These are phyloP conservation scores for Ceratocystis cacaofunesta DNA, from an alignment of 2,329 filamentous ascomycete genomes.

Conservation along the genomic window DNA sequence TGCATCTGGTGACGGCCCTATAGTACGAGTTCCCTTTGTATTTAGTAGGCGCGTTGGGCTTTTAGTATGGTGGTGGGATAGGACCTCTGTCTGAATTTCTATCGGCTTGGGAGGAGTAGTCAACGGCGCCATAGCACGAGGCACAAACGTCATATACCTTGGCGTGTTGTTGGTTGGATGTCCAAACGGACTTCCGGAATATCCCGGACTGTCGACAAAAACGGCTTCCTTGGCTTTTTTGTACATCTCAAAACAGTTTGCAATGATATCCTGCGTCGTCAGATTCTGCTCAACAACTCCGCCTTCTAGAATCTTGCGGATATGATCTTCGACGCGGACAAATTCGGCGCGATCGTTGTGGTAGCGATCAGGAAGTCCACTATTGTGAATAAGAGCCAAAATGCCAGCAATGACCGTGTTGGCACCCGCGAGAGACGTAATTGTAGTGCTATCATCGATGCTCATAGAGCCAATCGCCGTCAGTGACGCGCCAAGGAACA, in stretches of 20 bases:
- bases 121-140: not conserved
- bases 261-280: conserved; percentile 32
- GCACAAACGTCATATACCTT: not conserved
- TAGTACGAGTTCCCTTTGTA: not conserved
- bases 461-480: conserved; percentile 36
- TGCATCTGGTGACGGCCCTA: not conserved
- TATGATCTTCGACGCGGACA: conserved; percentile 33
- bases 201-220: conserved; percentile 31
- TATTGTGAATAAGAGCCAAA: conserved; percentile 38
- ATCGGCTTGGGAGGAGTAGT: not conserved
- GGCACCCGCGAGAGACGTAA: conserved; percentile 35
- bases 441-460: conserved; percentile 26
- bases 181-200: not conserved
- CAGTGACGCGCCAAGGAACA: conserved; percentile 34
- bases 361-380: conserved; percentile 37
- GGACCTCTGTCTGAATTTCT: not conserved
- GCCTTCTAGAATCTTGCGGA: conserved; percentile 36
- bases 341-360: conserved; percentile 36
- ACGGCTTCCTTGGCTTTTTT: conserved; percentile 33
- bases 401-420: conserved; percentile 38
- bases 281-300: conserved; percentile 30
- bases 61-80: not conserved
- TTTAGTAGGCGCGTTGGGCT: not conserved
- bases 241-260: conserved; percentile 33
- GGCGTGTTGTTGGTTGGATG: not conserved